These are phyloP conservation scores for Jimgerdemannia lactiflua DNA, from an alignment of 192 early-diverging fungal genomes.

Conservation along the genomic window DNA sequence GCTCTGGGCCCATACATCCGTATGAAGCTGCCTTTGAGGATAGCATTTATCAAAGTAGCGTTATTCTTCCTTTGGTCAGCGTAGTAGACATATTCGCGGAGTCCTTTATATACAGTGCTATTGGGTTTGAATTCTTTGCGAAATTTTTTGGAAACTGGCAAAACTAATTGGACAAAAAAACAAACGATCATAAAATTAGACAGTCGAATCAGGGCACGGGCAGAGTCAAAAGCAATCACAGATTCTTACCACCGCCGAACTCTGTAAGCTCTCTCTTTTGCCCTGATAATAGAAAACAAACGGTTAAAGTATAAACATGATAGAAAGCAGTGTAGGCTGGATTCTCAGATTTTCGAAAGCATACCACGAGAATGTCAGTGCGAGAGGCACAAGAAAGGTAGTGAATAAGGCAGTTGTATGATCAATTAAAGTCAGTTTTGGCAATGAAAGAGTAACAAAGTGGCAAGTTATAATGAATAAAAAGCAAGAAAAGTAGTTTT, in stretches of 20 bases:
- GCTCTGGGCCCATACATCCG: slow-evolving; percentile 23
- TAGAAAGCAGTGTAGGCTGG: too few species aligned
- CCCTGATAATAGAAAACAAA: neutral
- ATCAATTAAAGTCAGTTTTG: too few species aligned
- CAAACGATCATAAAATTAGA: neutral
- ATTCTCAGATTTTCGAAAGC: too few species aligned
- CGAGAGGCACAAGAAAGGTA: too few species aligned
- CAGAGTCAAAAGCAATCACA: neutral
- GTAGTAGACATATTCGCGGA: slow-evolving; percentile 16
- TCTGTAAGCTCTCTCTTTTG: neutral
- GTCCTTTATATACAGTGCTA: slow-evolving; percentile 2
- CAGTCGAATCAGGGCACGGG: neutral
- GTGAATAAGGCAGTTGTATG: too few species aligned
- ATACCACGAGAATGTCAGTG: too few species aligned
- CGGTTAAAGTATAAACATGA: too few species aligned
- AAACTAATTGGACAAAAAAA: slow-evolving; percentile 1
- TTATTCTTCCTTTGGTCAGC: slow-evolving; percentile 24
- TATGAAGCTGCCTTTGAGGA: slow-evolving; percentile 14
- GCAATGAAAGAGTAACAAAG: too few species aligned
- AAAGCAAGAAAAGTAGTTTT: too few species aligned
- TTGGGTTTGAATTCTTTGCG: slow-evolving; percentile 15
- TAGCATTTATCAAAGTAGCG: slow-evolving; percentile 22
- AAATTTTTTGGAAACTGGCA: neutral
- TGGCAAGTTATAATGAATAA: too few species aligned
- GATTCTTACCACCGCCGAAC: neutral